Percentiles rank a stretch among this genome's conserved stretches.
phyloP scores from a whole-genome alignment of 2,329 filamentous ascomycete genomes.

The Gremmenia infestans region DNA sequence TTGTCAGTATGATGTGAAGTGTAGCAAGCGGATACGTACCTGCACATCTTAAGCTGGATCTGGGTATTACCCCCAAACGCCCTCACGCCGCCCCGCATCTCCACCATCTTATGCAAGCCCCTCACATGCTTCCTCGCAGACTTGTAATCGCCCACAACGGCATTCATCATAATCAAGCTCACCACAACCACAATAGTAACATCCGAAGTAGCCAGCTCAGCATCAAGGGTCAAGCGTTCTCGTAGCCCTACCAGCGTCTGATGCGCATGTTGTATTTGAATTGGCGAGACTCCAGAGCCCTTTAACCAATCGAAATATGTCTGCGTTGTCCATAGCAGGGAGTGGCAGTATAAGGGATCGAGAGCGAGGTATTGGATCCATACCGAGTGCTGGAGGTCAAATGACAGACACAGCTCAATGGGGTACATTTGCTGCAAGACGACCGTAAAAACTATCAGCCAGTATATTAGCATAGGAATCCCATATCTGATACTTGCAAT shows the following conservation, averaged over 20 bases:
- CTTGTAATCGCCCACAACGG: not conserved
- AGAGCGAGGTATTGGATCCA: constrained; percentile 1
- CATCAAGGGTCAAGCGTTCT: not conserved
- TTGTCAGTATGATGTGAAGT: not conserved
- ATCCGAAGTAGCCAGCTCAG: not conserved
- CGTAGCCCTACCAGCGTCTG: not conserved
- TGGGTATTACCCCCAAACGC: not conserved
- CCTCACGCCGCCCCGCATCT: not conserved
- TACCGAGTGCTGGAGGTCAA: not conserved
- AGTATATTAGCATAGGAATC: not conserved
- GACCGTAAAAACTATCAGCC: too few species aligned
- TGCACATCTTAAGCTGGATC: not conserved
- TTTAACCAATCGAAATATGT: not conserved
- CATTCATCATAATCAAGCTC: constrained; percentile 1
- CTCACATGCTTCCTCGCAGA: not conserved
- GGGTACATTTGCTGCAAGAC: not conserved
- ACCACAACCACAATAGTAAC: not conserved
- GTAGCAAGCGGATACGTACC: not conserved
- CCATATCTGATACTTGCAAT: not conserved
- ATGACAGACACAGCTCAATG: not conserved
- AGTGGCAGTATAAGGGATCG: constrained; percentile 1
- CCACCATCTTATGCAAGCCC: not conserved
- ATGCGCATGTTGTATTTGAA: not conserved
- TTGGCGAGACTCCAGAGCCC: not conserved
- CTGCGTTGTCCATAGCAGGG: not conserved